Base-by-base conservation (phyloP, 164 flowering plant species). In the Vitis riparia region DNA sequence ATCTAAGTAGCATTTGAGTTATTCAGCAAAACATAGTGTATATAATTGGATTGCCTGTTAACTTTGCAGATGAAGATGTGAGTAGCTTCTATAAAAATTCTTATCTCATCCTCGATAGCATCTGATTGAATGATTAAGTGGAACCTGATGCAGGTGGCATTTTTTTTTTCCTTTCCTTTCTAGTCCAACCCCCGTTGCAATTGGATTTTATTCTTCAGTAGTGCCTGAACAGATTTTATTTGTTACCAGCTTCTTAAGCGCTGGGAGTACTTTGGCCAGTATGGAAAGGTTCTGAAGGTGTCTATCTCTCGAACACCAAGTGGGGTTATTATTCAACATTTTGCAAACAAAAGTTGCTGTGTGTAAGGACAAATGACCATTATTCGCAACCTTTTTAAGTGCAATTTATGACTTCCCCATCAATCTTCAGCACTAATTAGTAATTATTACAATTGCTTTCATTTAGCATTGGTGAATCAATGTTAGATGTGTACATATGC, bases 271-370 rank as follows among this genome's bases (percentile, higher is more conserved):
- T 91, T 91, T 84, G 89, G 85, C 14, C 89, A 89, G 77, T 91
- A 91, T 85, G 93, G 96, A 12, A 91, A 86, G 81, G 92, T 89
- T 66, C 68, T 84, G 57, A 91, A 91, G 76, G 92, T 89, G 53
- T 89, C 96, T 49, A 80, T 91, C 14, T 81, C 96, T 69, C 84
- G 92, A 9, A 83, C 92, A 44, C 80, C 92, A 63, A 77, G 84
- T 62, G 91, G 91, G 56, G 78, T 19, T 19, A 19, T 77, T 30
- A 82, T 88, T 75, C 96, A 89, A 72, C 88, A 87, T 55, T 83
- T 84, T 71, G 29, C 92, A 53, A 86, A 79, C 79, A 85, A 80
- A 65, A 85, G 86, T 62, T 89, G 87, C 71, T 84, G 92, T 81
- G 93, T 91, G 96, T 91, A 82, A 86, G 96, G 79, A 16, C 16